These are phyloP conservation scores for Xeromyces bisporus DNA, from an alignment of 495 filamentous ascomycete genomes.

Conservation along the genomic window DNA sequence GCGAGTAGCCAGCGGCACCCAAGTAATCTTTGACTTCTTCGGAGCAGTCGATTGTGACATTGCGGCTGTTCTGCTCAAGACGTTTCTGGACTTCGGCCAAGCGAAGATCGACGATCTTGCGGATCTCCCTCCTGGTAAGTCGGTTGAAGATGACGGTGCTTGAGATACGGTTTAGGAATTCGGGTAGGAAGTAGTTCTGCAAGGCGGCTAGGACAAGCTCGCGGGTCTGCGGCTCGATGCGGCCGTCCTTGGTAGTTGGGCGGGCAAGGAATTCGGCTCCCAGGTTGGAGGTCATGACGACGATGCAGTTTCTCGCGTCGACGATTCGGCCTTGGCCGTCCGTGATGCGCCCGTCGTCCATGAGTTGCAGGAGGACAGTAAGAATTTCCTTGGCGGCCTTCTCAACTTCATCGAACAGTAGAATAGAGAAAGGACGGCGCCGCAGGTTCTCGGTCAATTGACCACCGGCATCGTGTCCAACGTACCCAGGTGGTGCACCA, in stretches of 20 bases:
- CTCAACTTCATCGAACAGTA: constrained; percentile 95
- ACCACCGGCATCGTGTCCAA: constrained; percentile 89
- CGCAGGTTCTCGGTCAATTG: constrained; percentile 90
- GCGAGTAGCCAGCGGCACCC: constrained; percentile 75
- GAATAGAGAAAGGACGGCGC: constrained; percentile 88
- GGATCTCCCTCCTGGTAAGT: constrained; percentile 71
- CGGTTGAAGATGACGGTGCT: constrained; percentile 97
- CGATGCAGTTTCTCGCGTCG: constrained; percentile 93
- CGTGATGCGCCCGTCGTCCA: constrained; percentile 97
- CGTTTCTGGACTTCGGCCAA: constrained; percentile 82
- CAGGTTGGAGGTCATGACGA: constrained; percentile 96
- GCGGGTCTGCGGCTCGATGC: constrained; percentile 70
- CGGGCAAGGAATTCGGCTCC: constrained; percentile 87
- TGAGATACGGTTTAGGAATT: constrained; percentile 95
- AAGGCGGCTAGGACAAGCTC: constrained; percentile 81
- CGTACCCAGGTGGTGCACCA: constrained; percentile 90
- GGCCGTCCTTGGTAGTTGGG: constrained; percentile 56
- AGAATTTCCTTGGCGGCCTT: constrained; percentile 97
- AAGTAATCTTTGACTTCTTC: constrained; percentile 81
- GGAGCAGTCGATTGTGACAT: constrained; percentile 58
- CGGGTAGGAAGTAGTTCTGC: constrained; percentile 88
- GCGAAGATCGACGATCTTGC: constrained; percentile 87
- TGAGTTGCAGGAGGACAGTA: constrained; percentile 90
- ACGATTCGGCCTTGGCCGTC: constrained; percentile 90
- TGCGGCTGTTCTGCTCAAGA: constrained; percentile 60